Base-by-base conservation (phyloP, 352 stramenopile species). In the Phytophthora pseudosyringae region DNA sequence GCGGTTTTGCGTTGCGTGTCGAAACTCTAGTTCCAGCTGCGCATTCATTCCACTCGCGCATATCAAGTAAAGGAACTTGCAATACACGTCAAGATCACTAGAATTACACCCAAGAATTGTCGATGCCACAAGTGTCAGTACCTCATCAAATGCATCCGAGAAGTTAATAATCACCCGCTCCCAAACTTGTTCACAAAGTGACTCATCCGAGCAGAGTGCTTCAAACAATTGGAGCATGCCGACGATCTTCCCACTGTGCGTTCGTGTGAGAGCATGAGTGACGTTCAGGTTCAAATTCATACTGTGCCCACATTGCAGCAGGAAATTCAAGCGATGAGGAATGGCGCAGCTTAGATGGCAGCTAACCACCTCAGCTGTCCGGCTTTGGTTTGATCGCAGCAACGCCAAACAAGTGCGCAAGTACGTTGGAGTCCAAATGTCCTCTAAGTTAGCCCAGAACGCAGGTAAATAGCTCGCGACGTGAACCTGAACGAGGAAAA, bases 181-280 rank as follows among this genome's bases (percentile, higher is more conserved):
- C 63, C 63, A 70, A 9, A 70, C 33, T 28, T 62, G 41, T 49
- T 70, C 63, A 18, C 41, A 47, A 45, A 70, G 63, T 16, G 21
- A 9, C 29, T 66, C 63, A 26, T 66, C 32, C 11, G 35, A 40
- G 26, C 55, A 41, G 33, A 70, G 15, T 0, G 36, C 5, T 56
- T 28, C 16, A 51, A 70, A 56, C 13, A 70, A 43, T 1, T 25
- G 41, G 15, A 70, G 40, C 13, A 67, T 21, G 12, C 57, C 43
- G 7, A 60, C 18, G 51, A 55, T 33, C 33, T 59, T 36, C 11
- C 47, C 56, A 53, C 36, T 18, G 8, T 13, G n/a, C 2, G 28
- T 38, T 46, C 26, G 41, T 0, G 26, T n/a, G 10, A 70, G 47
- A 25, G 43, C 38, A 31, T 39, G 7, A 11, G 55, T 47, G 5